Evolutionary conservation across 2,329 filamentous ascomycete species (phyloP).

Genomic region (Fusarium subglutinans): DNA sequence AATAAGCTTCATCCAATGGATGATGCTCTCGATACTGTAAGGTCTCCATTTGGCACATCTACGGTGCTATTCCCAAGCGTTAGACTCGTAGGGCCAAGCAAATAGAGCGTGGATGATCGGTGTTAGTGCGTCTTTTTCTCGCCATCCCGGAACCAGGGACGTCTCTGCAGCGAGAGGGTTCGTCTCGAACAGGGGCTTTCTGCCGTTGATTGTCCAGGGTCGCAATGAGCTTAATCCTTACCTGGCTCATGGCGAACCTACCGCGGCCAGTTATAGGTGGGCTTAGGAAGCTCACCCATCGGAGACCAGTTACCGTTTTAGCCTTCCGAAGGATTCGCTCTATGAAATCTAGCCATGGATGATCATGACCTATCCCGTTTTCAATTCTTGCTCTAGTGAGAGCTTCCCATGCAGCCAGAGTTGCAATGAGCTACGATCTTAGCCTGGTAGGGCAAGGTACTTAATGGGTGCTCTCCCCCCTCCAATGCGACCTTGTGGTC

Average conservation of each 20-base stretch:
- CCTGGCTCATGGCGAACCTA: background rate
- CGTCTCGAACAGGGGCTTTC: background rate
- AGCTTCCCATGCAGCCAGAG: background rate
- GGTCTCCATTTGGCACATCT: background rate
- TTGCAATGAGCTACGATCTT: background rate
- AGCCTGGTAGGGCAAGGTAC: background rate
- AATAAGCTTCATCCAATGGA: slow-evolving; percentile 12
- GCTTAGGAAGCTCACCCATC: background rate
- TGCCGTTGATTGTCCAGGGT: background rate
- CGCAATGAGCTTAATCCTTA: background rate
- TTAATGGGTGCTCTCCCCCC: slow-evolving; percentile 6
- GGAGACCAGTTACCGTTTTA: background rate
- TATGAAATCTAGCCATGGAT: slow-evolving; percentile 7
- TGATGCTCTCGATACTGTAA: background rate
- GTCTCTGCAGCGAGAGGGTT: background rate
- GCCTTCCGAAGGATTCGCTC: background rate
- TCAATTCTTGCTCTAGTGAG: background rate
- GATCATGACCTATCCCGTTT: slow-evolving; percentile 16
- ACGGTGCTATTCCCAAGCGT: slow-evolving; percentile 2
- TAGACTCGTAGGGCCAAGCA: background rate
- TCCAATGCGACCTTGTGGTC: background rate
- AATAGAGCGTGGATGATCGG: background rate
- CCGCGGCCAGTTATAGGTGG: background rate
- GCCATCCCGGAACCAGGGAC: background rate
- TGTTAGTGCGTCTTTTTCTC: slow-evolving; percentile 13